These are phyloP conservation scores for Mycena belliarum DNA, from an alignment of 768 basidiomycete genomes.

Conservation along the genomic window DNA sequence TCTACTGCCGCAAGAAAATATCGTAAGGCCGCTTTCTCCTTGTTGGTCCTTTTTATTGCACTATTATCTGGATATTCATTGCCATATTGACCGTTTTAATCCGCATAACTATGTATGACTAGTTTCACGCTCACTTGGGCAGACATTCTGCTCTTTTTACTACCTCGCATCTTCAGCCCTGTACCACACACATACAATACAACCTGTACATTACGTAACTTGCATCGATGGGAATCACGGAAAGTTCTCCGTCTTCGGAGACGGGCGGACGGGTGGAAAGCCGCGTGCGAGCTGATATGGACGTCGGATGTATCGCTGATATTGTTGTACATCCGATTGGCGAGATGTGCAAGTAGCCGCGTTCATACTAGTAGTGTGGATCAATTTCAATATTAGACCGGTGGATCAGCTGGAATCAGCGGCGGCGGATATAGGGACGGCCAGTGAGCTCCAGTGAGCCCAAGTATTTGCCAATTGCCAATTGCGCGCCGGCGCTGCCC, in stretches of 20 bases:
- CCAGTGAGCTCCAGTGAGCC: not conserved
- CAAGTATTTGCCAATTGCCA: too few species aligned
- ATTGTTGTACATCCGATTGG: not conserved
- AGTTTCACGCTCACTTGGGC: conserved; percentile 15
- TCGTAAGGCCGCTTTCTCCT: conserved; percentile 2
- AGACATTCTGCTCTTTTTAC: conserved; percentile 14
- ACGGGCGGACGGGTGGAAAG: not conserved
- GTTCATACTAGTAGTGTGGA: too few species aligned
- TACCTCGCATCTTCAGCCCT: conserved; percentile 7
- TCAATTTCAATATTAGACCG: conserved; percentile 7
- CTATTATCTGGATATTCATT: conserved; percentile 8
- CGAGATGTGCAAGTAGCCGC: too few species aligned
- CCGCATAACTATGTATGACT: conserved; percentile 19
- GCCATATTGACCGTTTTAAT: conserved; percentile 12
- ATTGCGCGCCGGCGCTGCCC: too few species aligned
- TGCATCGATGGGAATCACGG: not conserved
- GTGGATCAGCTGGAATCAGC: conserved; percentile 6
- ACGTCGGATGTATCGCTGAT: not conserved
- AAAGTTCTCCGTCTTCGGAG: not conserved
- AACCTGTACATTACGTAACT: conserved; percentile 8
- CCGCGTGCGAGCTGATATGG: not conserved
- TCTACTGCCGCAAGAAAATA: conserved; percentile 56
- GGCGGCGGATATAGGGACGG: conserved; percentile 9
- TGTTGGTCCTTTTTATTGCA: conserved; percentile 13
- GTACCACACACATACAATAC: not conserved